Percentiles rank a stretch among this genome's conserved stretches.
Conservation (phyloP, 139 green algal genomes). For the Prasinococcaceae sp. region DNA sequence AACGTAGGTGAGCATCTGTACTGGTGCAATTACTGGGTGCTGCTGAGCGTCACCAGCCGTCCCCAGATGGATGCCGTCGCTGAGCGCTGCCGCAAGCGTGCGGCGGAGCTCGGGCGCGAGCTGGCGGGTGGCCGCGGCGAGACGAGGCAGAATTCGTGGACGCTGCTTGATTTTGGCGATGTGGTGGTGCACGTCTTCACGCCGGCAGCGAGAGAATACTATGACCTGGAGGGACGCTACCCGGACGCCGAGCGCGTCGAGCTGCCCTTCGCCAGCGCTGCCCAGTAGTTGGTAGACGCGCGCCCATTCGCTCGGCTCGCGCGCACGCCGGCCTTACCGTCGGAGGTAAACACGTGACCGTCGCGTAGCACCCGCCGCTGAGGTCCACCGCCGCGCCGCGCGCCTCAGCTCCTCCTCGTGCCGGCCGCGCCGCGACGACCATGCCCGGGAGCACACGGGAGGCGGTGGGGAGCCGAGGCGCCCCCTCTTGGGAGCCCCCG, state of each 20-base stretch:
- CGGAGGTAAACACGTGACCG: too few species aligned
- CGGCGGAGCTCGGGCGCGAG: not conserved
- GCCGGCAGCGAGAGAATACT: conserved; percentile 8
- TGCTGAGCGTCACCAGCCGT: conserved; percentile 9
- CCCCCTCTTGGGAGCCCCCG: too few species aligned
- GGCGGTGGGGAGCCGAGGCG: too few species aligned
- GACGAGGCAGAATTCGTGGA: conserved; percentile 14
- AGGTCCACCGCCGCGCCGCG: too few species aligned
- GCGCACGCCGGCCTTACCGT: too few species aligned
- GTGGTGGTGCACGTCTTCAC: conserved; percentile 23
- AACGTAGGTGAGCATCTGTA: conserved; percentile 6
- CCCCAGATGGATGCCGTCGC: conserved; percentile 13
- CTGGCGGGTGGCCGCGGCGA: not conserved
- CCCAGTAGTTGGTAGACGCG: too few species aligned
- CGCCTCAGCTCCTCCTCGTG: too few species aligned
- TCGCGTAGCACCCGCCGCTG: too few species aligned
- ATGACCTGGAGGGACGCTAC: conserved; percentile 21
- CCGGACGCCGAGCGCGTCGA: not conserved
- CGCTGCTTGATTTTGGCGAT: conserved; percentile 13
- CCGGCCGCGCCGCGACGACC: too few species aligned
- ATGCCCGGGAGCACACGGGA: too few species aligned
- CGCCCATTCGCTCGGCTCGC: too few species aligned
- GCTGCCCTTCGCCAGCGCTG: too few species aligned
- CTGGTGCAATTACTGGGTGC: conserved; percentile 11
- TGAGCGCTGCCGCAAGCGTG: conserved; percentile 3